phyloP scores from a whole-genome alignment of 75 land plant genomes.

The Picea sitchensis region DNA sequence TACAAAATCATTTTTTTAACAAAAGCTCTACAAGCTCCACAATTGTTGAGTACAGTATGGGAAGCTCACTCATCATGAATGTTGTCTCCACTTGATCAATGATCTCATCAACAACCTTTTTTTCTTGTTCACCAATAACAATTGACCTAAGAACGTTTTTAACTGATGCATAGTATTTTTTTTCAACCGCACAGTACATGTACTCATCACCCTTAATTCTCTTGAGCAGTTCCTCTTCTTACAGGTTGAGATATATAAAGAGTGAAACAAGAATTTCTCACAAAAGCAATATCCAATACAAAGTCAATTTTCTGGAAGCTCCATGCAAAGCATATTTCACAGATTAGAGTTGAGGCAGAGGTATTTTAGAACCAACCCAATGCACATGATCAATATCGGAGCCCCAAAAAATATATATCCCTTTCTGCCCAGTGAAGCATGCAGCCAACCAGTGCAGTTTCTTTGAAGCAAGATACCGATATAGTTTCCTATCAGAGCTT shows the following conservation, averaged over 20 bases:
- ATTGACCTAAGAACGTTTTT: slow-evolving; percentile 46
- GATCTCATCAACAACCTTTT: slow-evolving; percentile 55
- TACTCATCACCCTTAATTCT: slow-evolving; percentile 61
- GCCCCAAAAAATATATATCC: neutral
- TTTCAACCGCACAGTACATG: slow-evolving; percentile 65
- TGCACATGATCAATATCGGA: neutral
- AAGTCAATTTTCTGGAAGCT: neutral
- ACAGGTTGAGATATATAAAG: neutral
- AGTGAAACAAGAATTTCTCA: neutral
- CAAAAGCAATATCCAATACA: neutral
- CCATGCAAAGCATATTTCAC: neutral
- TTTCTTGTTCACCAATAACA: slow-evolving; percentile 59
- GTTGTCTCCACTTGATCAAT: slow-evolving; percentile 58
- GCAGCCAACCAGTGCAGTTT: slow-evolving; percentile 6
- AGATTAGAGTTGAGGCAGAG: neutral
- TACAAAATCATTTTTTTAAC: slow-evolving; percentile 23
- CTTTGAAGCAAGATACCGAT: slow-evolving; percentile 86
- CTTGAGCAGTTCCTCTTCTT: slow-evolving; percentile 56
- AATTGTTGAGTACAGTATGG: slow-evolving; percentile 58
- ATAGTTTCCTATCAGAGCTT: slow-evolving; percentile 78
- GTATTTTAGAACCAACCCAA: neutral
- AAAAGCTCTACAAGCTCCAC: slow-evolving; percentile 47
- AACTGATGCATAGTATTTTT: slow-evolving; percentile 69
- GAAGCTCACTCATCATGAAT: slow-evolving; percentile 69
- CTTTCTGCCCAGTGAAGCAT: neutral